Percentiles rank a stretch among this genome's conserved stretches.
These are phyloP conservation scores for Ambrosia artemisiifolia DNA, from an alignment of 129 eudicot species.

Conservation along the genomic window DNA sequence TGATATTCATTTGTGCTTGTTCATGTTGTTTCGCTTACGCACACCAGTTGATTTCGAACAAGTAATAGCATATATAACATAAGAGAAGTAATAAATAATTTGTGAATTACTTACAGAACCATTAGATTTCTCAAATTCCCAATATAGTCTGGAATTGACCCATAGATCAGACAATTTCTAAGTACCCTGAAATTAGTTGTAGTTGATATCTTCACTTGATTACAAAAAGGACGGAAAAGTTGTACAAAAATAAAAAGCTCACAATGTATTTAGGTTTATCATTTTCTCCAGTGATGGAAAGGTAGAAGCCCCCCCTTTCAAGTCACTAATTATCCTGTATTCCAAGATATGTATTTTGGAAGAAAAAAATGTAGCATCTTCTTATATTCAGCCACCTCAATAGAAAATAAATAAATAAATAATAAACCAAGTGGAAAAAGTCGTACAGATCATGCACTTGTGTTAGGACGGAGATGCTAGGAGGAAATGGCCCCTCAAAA, in stretches of 20 bases:
- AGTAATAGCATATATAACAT: too few species aligned
- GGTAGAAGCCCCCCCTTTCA: conserved; percentile 41
- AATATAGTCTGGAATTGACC: conserved; percentile 53
- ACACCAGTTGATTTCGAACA: too few species aligned
- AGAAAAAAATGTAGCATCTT: too few species aligned
- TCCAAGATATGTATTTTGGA: neutral
- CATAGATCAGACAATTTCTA: conserved; percentile 58
- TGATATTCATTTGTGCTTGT: too few species aligned
- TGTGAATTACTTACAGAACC: conserved; percentile 40
- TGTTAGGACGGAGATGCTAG: conserved; percentile 55
- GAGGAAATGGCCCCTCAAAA: conserved; percentile 76
- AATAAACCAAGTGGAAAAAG: neutral
- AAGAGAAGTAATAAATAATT: too few species aligned
- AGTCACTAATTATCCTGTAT: conserved; percentile 73
- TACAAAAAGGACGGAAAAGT: neutral
- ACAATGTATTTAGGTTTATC: conserved; percentile 53
- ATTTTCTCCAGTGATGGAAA: conserved; percentile 51
- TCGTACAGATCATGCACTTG: conserved; percentile 54
- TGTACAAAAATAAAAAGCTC: conserved; percentile 22
- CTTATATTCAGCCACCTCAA: too few species aligned
- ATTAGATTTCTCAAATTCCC: conserved; percentile 47
- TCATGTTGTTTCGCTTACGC: too few species aligned
- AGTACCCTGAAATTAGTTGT: conserved; percentile 44
- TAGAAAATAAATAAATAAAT: neutral
- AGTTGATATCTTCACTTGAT: neutral